Evolutionary conservation across 1,284 basidiomycete genomes (phyloP), one percentile per base, ranked within the genome.

Genomic region (Cryptococcus sp.): DNA sequence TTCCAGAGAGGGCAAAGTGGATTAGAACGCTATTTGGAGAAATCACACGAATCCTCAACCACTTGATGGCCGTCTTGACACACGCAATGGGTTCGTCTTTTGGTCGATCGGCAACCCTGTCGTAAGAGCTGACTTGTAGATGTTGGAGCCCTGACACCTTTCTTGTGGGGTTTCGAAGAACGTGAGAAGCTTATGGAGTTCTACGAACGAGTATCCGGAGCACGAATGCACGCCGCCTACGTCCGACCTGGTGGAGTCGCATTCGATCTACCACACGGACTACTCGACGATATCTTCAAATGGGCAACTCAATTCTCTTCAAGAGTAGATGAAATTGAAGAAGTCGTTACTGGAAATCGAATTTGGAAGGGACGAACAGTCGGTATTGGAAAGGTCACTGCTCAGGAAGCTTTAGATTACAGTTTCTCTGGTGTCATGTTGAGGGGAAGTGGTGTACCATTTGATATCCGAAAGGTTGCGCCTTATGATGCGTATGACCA

Each of bases 131-230:
- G 23, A 43, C 21, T 14, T 90, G 96, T 78, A 85, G 91, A 96
- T 69, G 94, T 98, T 57, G 96, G 94, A 72, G 94, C 91, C 57
- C 82, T 99, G 7, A 99, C 96, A 1, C 96, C 94, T 45, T 99
- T 98, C 86, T 81, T 98, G 37, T 98, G 92, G 93, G 96, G 93
- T 68, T 98, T 98, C 81, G 94, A 98, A 78, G 94, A 98, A 78
- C 91, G 94, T 61, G 94, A 98, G 78, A 98, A 98, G 80, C 85
- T 98, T 61, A 98, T 98, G 94, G 94, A 98, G 76, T 98, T 98
- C 78, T 98, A 98, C 77, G 94, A 99, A 78, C 91, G 94, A 53
- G 93, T 98, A 32, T 98, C 93, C 9, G 94, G 94, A 63, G 94
- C 94, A 2, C 91, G 94, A 56, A 81, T 99, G 68, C 94, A 98